Percentiles rank a stretch among this genome's conserved stretches.
phyloP scores from a whole-genome alignment of 331 rosid genomes.

The Malus hybrid region DNA sequence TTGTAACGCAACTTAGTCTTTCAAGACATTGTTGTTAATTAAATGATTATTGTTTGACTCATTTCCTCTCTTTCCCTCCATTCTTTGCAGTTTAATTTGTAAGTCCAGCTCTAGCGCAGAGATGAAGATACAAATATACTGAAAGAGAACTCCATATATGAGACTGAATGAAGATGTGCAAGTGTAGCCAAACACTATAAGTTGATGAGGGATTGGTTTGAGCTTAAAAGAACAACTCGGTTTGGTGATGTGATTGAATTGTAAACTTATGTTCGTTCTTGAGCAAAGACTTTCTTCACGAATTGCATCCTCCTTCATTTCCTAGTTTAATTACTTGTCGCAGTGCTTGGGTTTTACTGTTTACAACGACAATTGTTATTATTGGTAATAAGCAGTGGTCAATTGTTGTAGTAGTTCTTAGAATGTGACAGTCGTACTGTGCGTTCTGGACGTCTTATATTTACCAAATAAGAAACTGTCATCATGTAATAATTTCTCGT shows the following conservation, averaged over 20 bases:
- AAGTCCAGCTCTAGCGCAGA: not conserved
- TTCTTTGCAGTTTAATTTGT: constrained; percentile 2
- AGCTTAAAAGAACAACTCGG: not conserved
- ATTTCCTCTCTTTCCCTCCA: not conserved
- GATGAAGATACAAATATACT: not conserved
- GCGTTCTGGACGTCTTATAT: no score
- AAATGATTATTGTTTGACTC: not conserved
- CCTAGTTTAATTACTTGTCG: not conserved
- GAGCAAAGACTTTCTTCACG: not conserved
- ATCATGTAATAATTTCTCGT: no score
- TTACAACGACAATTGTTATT: no score
- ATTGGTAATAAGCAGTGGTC: no score
- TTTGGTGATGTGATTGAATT: not conserved
- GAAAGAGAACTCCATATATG: constrained; percentile 3
- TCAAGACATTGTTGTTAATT: not conserved
- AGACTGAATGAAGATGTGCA: constrained; percentile 3
- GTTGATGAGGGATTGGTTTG: no score
- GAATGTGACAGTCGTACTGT: no score
- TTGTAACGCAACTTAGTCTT: no score
- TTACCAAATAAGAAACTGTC: no score
- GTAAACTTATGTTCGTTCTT: not conserved
- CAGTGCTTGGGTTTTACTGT: no score
- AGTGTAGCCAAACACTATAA: not conserved
- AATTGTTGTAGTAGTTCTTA: no score
- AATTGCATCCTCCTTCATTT: not conserved